A percentile compares a stretch with the other conserved stretches of the same genome.
phyloP scores from a whole-genome alignment of 176 grass and related monocot species.

The Triticum timopheevii region DNA sequence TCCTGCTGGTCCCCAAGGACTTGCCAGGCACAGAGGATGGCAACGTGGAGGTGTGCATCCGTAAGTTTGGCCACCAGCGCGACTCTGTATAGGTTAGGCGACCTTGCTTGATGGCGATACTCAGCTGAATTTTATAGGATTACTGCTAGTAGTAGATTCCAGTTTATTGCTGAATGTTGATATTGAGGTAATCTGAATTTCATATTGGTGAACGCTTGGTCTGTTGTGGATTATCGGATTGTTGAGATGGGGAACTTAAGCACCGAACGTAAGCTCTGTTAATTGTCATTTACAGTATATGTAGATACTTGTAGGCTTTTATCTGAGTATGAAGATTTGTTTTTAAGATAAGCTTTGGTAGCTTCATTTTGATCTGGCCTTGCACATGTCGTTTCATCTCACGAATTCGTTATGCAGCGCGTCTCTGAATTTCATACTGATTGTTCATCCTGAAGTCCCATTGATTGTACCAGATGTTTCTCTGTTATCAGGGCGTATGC shows the following conservation, averaged over 20 bases:
- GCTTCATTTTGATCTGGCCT: too few species aligned
- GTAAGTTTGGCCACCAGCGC: background rate
- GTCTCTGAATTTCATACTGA: background rate
- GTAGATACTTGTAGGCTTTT: background rate
- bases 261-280: too few species aligned
- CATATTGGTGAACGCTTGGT: background rate
- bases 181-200: background rate
- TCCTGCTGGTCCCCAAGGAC: background rate
- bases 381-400: background rate
- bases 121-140: background rate
- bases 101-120: background rate
- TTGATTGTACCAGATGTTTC: background rate
- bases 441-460: background rate
- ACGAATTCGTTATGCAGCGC: background rate
- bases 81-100: background rate
- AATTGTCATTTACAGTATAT: background rate
- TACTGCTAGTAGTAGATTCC: background rate
- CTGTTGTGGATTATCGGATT: background rate
- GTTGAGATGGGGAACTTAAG: background rate
- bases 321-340: background rate
- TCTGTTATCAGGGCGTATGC: background rate
- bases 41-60: background rate
- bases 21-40: background rate
- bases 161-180: background rate
- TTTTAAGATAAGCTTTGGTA: too few species aligned